These are phyloP conservation scores for Trametes hirsuta DNA, from an alignment of 1,284 basidiomycete species.

Conservation along the genomic window DNA sequence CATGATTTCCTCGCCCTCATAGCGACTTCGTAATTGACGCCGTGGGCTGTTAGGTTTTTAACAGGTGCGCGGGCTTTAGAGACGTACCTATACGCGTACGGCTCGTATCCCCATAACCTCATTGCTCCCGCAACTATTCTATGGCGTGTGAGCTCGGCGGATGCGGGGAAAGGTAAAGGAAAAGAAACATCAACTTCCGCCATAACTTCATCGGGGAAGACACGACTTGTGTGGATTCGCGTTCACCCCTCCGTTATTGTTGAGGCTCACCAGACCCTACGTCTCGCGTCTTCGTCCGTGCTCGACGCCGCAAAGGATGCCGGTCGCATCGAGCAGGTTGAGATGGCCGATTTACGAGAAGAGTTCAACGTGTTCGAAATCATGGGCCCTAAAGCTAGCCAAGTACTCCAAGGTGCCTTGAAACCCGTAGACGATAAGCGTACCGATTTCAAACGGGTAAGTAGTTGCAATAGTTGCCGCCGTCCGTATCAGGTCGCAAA, in stretches of 20 bases:
- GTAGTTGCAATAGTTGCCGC: constrained; percentile 11
- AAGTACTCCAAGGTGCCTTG: constrained; percentile 76
- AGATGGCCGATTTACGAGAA: constrained; percentile 70
- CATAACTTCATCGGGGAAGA: constrained; percentile 19
- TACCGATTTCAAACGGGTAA: constrained; percentile 65
- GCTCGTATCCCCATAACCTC: constrained; percentile 68
- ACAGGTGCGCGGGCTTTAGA: constrained; percentile 61
- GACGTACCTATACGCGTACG: constrained; percentile 64
- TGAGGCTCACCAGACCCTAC: constrained; percentile 56
- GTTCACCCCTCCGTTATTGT: constrained; percentile 76
- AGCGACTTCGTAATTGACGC: neutral
- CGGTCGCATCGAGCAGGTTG: constrained; percentile 47
- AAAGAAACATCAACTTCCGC: constrained; percentile 8
- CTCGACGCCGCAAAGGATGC: constrained; percentile 47
- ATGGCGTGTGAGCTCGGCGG: constrained; percentile 59
- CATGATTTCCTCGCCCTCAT: neutral
- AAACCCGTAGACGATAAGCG: constrained; percentile 57
- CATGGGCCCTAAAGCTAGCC: constrained; percentile 81
- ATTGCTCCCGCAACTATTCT: constrained; percentile 75
- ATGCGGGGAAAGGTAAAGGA: constrained; percentile 26
- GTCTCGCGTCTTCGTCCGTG: constrained; percentile 50
- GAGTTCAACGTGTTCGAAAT: constrained; percentile 84
- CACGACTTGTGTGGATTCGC: constrained; percentile 70
- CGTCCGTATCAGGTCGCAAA: neutral
- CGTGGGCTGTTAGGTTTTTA: constrained; percentile 46